Percentiles rank a stretch among this genome's conserved stretches.
phyloP scores from a whole-genome alignment of 2,329 filamentous ascomycete species.

The Sarocladium strictum region DNA sequence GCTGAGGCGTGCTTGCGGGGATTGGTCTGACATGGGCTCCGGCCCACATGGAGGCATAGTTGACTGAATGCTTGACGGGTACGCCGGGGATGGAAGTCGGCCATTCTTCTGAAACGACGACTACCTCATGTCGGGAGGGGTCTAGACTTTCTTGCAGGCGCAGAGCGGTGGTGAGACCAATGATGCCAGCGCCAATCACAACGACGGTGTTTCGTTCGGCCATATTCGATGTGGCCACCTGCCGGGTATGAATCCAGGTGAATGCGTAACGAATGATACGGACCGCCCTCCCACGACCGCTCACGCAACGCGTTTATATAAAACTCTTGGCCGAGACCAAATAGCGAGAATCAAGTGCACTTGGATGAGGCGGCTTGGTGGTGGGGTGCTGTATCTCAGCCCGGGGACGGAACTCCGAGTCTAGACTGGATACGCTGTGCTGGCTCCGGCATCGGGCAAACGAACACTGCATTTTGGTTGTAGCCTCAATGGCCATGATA shows the following conservation, averaged over 20 bases:
- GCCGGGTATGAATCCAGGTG: neutral
- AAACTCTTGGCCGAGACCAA: no score
- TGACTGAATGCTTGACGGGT: conserved; percentile 21
- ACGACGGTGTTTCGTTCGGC: neutral
- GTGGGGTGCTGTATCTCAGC: neutral
- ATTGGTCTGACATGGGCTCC: conserved; percentile 51
- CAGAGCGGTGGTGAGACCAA: conserved; percentile 43
- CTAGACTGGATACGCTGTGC: neutral
- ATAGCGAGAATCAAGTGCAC: no score
- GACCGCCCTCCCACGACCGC: no score
- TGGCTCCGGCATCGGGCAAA: neutral
- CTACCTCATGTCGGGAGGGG: conserved; percentile 12
- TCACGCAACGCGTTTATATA: no score
- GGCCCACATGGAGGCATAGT: conserved; percentile 53
- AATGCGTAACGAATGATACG: no score
- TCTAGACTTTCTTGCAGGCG: conserved; percentile 29
- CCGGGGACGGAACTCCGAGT: neutral
- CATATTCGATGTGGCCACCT: conserved; percentile 16
- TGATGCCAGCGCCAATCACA: conserved; percentile 39
- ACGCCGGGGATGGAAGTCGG: conserved; percentile 26
- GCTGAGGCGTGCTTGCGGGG: conserved; percentile 27
- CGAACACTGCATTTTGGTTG: no score
- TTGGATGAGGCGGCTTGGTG: neutral
- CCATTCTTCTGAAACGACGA: conserved; percentile 28
- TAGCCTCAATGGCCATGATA: no score